Base-by-base conservation (phyloP, 768 basidiomycete species). In the Hydnomerulius pinastri region DNA sequence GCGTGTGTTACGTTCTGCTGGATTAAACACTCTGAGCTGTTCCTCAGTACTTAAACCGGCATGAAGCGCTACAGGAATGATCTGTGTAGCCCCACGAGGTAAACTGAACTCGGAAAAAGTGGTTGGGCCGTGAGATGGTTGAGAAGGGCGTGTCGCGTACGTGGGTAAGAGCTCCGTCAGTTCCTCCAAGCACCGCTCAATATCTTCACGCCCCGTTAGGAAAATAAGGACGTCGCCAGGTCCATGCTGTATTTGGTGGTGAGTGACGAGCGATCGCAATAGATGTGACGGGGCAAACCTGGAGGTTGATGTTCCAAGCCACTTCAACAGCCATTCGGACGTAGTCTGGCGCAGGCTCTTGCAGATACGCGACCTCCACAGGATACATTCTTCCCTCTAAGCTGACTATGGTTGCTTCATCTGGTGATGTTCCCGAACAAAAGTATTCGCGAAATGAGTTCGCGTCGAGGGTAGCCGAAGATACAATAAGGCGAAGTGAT, bases 401-500 rank as follows among this genome's bases (percentile, higher is more conserved):
- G 63, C 89, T 91, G 58, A 98, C 79, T 51, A 98, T 88, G 2
- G 80, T 84, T 0, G 90, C 89, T 50, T 91, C 92, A 50, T 83
- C 78, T 2, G 77, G 58, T n/a, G 77, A 74, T 15, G 74, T 77
- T 17, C 78, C 78, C 1, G 81, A 73, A 27, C 85, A 83, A 69
- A 99, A 99, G 68, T 94, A 98, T 45, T 95, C 86, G 32, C 87
- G 71, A 63, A 99, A 95, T 7, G 86, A 83, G 27, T 82, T 79
- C 18, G 96, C 96, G 64, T 99, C 97, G 21, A 99, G 83, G 0
- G 97, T 99, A 3, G 97, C 97, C 4, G 94, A 97, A 10, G 97
- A 98, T 27, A 98, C 86, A 32, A 99, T 87, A 28, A 99, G 74
- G 21, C 97, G 81, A 39, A 99, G 81, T 1, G 89, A 85, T 10